phyloP scores from a whole-genome alignment of 208 protist genomes.

The Herpetomonas tarakana region DNA sequence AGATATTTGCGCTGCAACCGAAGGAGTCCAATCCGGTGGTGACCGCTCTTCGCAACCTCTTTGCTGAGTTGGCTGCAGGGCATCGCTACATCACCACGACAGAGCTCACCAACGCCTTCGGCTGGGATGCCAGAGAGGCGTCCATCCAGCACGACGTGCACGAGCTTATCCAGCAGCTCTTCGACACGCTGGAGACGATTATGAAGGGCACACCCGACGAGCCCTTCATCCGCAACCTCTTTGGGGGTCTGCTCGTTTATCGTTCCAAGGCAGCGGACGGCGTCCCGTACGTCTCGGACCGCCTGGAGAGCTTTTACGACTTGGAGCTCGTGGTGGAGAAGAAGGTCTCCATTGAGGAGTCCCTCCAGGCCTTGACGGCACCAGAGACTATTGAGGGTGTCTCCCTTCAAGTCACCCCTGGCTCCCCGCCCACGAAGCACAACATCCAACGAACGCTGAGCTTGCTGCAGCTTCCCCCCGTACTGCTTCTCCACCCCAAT shows the following conservation, averaged over 20 bases:
- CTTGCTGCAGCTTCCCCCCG: constrained; percentile 76
- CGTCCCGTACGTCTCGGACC: constrained; percentile 59
- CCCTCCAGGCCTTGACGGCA: constrained; percentile 53
- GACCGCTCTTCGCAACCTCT: constrained; percentile 64
- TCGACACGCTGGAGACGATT: constrained; percentile 72
- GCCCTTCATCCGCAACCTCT: constrained; percentile 70
- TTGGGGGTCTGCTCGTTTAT: constrained; percentile 69
- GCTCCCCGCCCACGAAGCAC: constrained; percentile 35
- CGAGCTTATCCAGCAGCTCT: constrained; percentile 84
- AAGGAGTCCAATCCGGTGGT: constrained; percentile 28
- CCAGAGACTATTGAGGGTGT: constrained; percentile 89
- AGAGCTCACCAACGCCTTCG: constrained; percentile 87
- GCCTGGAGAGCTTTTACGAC: constrained; percentile 85
- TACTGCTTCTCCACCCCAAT: constrained; percentile 90
- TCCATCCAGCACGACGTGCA: constrained; percentile 90
- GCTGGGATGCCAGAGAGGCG: constrained; percentile 63
- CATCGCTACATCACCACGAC: constrained; percentile 55
- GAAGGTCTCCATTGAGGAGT: constrained; percentile 69
- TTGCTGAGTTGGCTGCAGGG: constrained; percentile 61
- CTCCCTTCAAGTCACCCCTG: constrained; percentile 51
- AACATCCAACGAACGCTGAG: constrained; percentile 70
- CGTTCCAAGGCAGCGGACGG: constrained; percentile 67
- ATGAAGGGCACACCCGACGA: constrained; percentile 73
- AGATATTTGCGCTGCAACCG: constrained; percentile 36
- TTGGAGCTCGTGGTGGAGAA: constrained; percentile 86